These are phyloP conservation scores for Rutstroemia sp. DNA, from an alignment of 2,329 filamentous ascomycete genomes.

Conservation along the genomic window DNA sequence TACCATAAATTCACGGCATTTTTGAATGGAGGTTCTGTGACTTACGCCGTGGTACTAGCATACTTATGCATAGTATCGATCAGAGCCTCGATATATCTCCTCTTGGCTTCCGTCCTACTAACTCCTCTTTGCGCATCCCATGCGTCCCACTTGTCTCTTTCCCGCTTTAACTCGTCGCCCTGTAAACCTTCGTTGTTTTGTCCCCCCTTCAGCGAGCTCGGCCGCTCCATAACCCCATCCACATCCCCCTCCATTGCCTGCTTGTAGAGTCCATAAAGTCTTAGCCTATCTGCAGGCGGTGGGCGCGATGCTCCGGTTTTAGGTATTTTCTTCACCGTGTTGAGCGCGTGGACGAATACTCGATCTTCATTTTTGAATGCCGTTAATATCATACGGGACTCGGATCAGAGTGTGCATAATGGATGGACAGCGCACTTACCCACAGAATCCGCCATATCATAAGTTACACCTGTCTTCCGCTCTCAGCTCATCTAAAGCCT, in stretches of 20 bases:
- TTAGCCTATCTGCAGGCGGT: conserved; percentile 74
- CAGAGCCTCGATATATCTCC: conserved; percentile 84
- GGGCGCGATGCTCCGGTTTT: conserved; percentile 87
- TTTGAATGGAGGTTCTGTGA: conserved; percentile 12
- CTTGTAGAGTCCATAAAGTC: conserved; percentile 97
- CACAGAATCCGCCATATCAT: conserved; percentile 46
- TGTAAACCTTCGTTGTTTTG: conserved; percentile 35
- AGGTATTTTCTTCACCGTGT: conserved; percentile 95
- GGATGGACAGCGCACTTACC: conserved; percentile 31
- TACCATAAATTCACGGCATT: too few relatives aligned
- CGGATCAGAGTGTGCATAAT: neutral
- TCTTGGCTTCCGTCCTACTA: conserved; percentile 85
- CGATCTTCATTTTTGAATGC: conserved; percentile 54
- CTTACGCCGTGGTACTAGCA: conserved; percentile 71
- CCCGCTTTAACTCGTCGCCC: conserved; percentile 39
- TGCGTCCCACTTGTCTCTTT: conserved; percentile 77
- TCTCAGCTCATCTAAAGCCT: conserved; percentile 5
- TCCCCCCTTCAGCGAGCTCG: conserved; percentile 50
- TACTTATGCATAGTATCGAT: conserved; percentile 97
- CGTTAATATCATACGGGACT: neutral
- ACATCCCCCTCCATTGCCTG: conserved; percentile 99
- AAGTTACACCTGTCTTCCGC: neutral
- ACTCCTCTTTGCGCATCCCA: conserved; percentile 86
- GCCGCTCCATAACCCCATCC: conserved; percentile 85
- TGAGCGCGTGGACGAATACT: conserved; percentile 97